Conservation (phyloP, 345 rosid genomes). For the Excoecaria agallocha region DNA sequence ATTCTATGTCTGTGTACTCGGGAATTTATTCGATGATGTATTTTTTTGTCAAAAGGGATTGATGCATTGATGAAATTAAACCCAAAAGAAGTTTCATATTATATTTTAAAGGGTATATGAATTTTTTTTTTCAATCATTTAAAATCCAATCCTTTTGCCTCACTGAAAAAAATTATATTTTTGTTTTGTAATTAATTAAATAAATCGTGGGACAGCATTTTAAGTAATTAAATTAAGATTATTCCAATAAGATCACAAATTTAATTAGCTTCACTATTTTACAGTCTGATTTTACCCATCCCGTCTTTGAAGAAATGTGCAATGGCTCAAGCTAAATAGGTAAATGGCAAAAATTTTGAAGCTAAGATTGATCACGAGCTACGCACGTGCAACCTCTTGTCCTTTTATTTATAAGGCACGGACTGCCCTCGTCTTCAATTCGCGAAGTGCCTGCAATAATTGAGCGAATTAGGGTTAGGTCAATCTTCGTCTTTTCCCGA, state of each 20-base stretch:
- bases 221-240: too few species aligned
- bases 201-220: too few species aligned
- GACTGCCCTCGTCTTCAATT: background rate
- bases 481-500: constrained; percentile 1
- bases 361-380: constrained; percentile 2
- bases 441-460: background rate
- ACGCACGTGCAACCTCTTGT: background rate
- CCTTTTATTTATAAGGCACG: background rate
- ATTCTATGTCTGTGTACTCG: too few species aligned
- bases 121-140: too few species aligned
- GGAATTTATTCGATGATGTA: too few species aligned
- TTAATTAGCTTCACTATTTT: background rate
- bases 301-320: background rate
- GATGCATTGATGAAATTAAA: too few species aligned
- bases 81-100: too few species aligned
- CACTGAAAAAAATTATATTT: too few species aligned
- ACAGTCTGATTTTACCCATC: background rate
- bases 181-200: too few species aligned
- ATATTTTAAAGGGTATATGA: too few species aligned
- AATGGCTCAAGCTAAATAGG: background rate
- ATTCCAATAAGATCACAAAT: background rate
- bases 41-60: too few species aligned
- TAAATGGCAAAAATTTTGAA: background rate
- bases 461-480: constrained; percentile 26
- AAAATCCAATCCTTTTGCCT: too few species aligned